A percentile compares a stretch with the other conserved stretches of the same genome.
phyloP scores from a whole-genome alignment of 83 land plant genomes.

The Larix sibirica region DNA sequence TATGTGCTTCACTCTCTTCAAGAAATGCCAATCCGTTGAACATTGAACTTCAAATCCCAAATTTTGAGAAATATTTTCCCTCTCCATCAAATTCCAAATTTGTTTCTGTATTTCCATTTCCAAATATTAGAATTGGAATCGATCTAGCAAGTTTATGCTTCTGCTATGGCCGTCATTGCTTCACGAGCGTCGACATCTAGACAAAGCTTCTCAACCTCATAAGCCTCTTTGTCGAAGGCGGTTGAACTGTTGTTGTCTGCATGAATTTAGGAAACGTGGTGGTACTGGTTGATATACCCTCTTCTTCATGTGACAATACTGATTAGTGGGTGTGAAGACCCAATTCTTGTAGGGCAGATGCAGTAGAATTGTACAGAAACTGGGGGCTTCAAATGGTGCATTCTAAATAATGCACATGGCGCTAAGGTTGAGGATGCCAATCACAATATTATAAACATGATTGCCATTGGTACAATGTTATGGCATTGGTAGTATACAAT shows the following conservation, averaged over 20 bases:
- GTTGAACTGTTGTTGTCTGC: neutral
- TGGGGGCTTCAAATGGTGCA: no score
- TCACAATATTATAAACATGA: no score
- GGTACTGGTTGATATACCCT: neutral
- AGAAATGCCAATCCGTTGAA: no score
- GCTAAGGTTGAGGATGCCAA: no score
- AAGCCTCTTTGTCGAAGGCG: constrained; percentile 48
- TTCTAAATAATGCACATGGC: no score
- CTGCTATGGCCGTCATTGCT: constrained; percentile 52
- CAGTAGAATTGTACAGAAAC: no score
- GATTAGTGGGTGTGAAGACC: neutral
- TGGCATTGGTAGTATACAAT: no score
- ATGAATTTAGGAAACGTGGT: neutral
- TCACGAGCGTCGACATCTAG: constrained; percentile 66
- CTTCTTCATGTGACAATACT: neutral
- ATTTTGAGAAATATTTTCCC: constrained; percentile 53
- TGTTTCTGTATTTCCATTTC: constrained; percentile 91
- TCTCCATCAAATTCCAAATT: constrained; percentile 88
- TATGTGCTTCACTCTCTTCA: no score
- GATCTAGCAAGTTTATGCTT: neutral
- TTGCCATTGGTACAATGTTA: no score
- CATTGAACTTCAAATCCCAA: no score
- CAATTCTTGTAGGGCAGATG: no score
- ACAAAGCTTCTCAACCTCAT: constrained; percentile 67
- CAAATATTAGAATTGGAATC: constrained; percentile 55